phyloP scores from a whole-genome alignment of 1,139 yeast species.

The Saccharomyces hybrid region DNA sequence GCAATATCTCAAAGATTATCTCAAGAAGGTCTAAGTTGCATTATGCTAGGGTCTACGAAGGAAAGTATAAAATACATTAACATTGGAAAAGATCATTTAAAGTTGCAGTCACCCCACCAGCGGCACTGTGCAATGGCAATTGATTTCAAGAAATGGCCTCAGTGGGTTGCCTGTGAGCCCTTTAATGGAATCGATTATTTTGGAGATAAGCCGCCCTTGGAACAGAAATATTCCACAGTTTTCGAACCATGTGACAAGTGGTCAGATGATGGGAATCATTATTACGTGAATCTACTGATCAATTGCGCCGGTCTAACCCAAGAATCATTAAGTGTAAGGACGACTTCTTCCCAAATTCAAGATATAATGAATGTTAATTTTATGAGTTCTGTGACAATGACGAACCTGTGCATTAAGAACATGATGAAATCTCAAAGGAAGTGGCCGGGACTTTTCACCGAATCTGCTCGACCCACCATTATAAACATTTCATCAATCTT shows the following conservation, averaged over 20 bases:
- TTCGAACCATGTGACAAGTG: not conserved
- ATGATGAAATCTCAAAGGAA: slow-evolving; percentile 38
- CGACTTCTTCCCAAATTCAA: slow-evolving; percentile 39
- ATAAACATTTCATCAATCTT: slow-evolving; percentile 71
- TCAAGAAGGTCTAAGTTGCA: slow-evolving; percentile 49
- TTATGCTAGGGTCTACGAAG: slow-evolving; percentile 52
- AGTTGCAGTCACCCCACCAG: slow-evolving; percentile 26
- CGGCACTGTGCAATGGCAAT: slow-evolving; percentile 43
- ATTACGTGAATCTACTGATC: slow-evolving; percentile 35
- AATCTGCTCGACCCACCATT: slow-evolving; percentile 31
- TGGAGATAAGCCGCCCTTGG: slow-evolving; percentile 9
- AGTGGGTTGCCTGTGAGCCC: slow-evolving; percentile 17
- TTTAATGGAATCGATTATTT: slow-evolving; percentile 11
- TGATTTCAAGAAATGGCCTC: slow-evolving; percentile 40
- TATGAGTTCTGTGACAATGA: slow-evolving; percentile 53
- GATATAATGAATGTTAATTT: slow-evolving; percentile 54
- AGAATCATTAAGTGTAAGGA: slow-evolving; percentile 43
- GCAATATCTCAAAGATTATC: slow-evolving; percentile 57
- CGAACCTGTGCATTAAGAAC: slow-evolving; percentile 40
- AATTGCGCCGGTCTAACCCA: slow-evolving; percentile 84
- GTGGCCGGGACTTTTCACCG: not conserved
- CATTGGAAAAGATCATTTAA: slow-evolving; percentile 4
- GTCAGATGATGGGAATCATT: slow-evolving; percentile 2
- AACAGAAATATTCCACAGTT: slow-evolving; percentile 33
- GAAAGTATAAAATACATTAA: slow-evolving; percentile 14